Evolutionary conservation across 805 yeast species (phyloP), one percentile per base, ranked within the genome.

Genomic region (Lipomyces mesembrius): DNA sequence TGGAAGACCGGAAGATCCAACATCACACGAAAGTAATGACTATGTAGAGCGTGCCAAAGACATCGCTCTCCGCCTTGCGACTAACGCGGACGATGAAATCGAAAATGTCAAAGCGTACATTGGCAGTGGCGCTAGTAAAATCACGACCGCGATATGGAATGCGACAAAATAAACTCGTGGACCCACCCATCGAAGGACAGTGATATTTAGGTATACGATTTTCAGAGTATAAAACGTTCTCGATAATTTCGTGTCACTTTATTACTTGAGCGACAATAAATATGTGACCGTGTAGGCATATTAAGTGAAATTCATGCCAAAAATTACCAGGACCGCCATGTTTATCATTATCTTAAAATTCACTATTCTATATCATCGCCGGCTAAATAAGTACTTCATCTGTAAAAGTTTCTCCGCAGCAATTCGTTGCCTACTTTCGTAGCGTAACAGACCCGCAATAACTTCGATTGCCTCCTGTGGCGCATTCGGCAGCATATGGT

Each of bases 1-100:
- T 78, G 97, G 97, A n/a, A 87, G 97, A 74, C 92, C 92, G 52
- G 46, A 64, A 35, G 43, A n/a, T 3, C 5, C 22, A 9, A 17
- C 46, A 27, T 34, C 20, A 60, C 27, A 43, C 35, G 39, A 25
- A 3, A 29, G 9, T 4, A 17, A 27, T n/a, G 64, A 61, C 29
- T 61, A 61, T n/a, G 27, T 61, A 17, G 55, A 39, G 3, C 37
- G 49, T 17, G 64, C 64, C 17, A 61, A 52, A 35, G 64, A 55
- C 7, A 39, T 37, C 20, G 64, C 64, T 11, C 12, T 29, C 12
- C 59, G 49, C 32, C 43, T 61, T 1, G 64, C 61, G 17, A 8
- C 22, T n/a, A 12, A 39, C 11, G 64, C 64, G 27, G 64, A 61
- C 35, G 53, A 51, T 9, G 61, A 61, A 54, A 27, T 61, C 51